These are phyloP conservation scores for Hypoxylon fuscum DNA, from an alignment of 495 filamentous ascomycete species.

Conservation along the genomic window DNA sequence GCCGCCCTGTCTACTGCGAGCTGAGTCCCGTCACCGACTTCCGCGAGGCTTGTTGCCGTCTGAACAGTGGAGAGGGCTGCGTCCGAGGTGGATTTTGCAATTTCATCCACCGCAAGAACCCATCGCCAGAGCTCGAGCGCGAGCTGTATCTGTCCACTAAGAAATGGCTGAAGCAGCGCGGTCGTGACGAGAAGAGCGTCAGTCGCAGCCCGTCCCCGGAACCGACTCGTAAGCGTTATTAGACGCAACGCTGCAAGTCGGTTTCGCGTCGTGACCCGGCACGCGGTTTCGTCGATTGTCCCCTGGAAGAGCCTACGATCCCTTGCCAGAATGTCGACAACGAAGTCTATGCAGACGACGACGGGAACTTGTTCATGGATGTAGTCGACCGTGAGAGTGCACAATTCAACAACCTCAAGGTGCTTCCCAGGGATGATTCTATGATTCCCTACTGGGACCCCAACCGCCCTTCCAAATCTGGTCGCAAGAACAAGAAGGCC, in stretches of 20 bases:
- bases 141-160: constrained; percentile 88
- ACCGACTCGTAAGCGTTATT: constrained; percentile 74
- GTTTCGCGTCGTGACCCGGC: no score
- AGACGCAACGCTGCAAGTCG: constrained; percentile 14
- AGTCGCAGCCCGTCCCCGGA: constrained; percentile 79
- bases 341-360: no score
- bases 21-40: constrained; percentile 97
- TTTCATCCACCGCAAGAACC: constrained; percentile 98
- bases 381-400: no score
- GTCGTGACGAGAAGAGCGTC: constrained; percentile 84
- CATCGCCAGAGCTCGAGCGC: constrained; percentile 82
- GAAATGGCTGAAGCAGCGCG: constrained; percentile 92
- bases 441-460: no score
- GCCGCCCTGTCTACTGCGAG: constrained; percentile 97
- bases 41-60: constrained; percentile 93
- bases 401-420: no score
- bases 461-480: no score
- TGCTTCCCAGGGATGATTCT: no score
- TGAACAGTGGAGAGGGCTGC: constrained; percentile 95
- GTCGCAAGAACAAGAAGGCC: no score
- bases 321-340: no score
- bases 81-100: constrained; percentile 98
- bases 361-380: no score
- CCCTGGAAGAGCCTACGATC: no score
- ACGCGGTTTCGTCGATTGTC: no score